Percentiles rank a stretch among this genome's conserved stretches.
These are phyloP conservation scores for Suhomyces atakaporum DNA, from an alignment of 1,139 yeast genomes.

Conservation along the genomic window DNA sequence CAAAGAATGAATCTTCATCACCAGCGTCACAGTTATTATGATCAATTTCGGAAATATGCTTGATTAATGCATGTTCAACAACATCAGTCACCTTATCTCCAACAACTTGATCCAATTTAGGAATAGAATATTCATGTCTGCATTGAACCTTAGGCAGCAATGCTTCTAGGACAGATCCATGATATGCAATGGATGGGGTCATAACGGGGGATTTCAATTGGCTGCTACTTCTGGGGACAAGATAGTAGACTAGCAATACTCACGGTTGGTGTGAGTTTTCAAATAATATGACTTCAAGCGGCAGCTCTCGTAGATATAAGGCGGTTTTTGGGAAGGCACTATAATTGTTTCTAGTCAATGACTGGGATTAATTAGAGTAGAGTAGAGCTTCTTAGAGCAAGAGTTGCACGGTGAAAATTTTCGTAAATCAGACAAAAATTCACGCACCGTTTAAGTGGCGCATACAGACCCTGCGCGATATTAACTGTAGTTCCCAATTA, in stretches of 20 bases:
- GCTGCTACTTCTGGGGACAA: conserved; percentile 19
- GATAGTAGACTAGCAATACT: conserved; percentile 24
- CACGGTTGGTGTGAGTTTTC: conserved; percentile 35
- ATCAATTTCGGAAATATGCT: conserved; percentile 52
- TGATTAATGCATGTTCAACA: conserved; percentile 45
- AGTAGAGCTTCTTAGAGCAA: no score
- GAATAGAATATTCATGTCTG: no score
- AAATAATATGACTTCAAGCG: conserved; percentile 43
- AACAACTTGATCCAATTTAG: no score
- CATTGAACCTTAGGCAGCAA: no score
- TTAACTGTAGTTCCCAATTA: no score
- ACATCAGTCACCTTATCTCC: no score
- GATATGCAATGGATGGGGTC: conserved; percentile 33
- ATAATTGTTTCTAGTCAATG: conserved; percentile 8
- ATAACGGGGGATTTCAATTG: no score
- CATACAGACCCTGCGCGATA: no score
- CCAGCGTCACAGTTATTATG: conserved; percentile 68
- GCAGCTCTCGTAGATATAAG: conserved; percentile 47
- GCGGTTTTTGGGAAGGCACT: conserved; percentile 12
- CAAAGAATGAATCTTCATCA: conserved; percentile 84
- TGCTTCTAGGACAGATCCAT: conserved; percentile 14
- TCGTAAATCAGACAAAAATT: no score
- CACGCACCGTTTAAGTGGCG: no score
- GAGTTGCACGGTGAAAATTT: no score
- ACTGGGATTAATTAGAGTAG: conserved; percentile 5